Conservation (phyloP, 306 rosid species). For the Abrus precatorius region DNA sequence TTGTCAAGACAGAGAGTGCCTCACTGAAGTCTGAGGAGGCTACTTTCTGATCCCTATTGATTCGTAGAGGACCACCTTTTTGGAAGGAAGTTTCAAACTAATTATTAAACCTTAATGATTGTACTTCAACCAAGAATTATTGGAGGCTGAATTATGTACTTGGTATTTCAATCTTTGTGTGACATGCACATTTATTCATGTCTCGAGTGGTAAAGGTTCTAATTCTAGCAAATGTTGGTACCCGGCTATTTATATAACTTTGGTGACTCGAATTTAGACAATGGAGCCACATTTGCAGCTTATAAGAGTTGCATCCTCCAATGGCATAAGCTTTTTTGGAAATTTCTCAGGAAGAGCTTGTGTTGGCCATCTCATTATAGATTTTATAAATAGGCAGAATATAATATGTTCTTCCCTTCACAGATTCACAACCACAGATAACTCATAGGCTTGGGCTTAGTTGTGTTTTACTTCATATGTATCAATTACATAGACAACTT, state of each 20-base stretch:
- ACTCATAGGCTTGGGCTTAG: not conserved
- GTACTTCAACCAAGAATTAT: constrained; percentile 43
- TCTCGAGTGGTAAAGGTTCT: constrained; percentile 26
- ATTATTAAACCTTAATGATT: not conserved
- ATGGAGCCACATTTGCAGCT: constrained; percentile 76
- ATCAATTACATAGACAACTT: not conserved
- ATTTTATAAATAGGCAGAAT: constrained; percentile 65
- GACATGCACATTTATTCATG: not conserved
- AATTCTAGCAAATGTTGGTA: constrained; percentile 54
- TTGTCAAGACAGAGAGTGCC: not conserved
- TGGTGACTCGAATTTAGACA: constrained; percentile 97
- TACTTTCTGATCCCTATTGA: constrained; percentile 19
- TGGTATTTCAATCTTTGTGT: constrained; percentile 37
- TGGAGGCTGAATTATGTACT: constrained; percentile 19
- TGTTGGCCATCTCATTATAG: constrained; percentile 87
- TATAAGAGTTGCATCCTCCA: constrained; percentile 57
- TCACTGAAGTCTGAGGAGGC: not conserved
- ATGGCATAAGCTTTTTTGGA: constrained; percentile 88
- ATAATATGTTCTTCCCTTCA: not conserved
- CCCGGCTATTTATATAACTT: constrained; percentile 86
- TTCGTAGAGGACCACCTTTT: not conserved
- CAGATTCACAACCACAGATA: not conserved
- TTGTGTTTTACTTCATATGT: not conserved
- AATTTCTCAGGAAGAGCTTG: constrained; percentile 71
- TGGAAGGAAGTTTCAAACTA: not conserved